A percentile compares a stretch with the other conserved stretches of the same genome.
phyloP scores from a whole-genome alignment of 176 grass and related monocot species.

The Chloris gayana region DNA sequence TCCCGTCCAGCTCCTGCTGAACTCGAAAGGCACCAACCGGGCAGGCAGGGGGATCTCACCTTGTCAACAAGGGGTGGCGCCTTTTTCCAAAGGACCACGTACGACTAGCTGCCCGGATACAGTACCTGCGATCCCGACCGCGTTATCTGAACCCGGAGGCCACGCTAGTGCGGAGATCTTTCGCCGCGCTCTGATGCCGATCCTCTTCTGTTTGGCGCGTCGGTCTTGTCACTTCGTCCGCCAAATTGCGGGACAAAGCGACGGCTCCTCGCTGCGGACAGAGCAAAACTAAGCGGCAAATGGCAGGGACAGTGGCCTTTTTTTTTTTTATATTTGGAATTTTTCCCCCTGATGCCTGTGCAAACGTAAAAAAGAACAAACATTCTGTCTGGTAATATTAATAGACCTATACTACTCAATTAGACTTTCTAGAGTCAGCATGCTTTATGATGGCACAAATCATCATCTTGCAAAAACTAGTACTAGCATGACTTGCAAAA shows the following conservation, averaged over 20 bases:
- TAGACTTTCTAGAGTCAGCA: not conserved
- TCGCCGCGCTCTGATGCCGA: slow-evolving; percentile 33
- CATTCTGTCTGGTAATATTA: not conserved
- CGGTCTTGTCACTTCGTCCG: slow-evolving; percentile 16
- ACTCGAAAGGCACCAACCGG: slow-evolving; percentile 20
- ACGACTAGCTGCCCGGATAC: not conserved
- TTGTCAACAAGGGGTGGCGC: not conserved
- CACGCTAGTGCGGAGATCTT: not conserved
- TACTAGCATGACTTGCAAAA: not conserved
- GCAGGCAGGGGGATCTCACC: not conserved
- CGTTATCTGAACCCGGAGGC: not conserved
- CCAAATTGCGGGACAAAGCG: slow-evolving; percentile 24
- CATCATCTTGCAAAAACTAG: slow-evolving; percentile 4
- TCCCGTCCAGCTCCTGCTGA: slow-evolving; percentile 21
- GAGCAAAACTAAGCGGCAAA: not conserved
- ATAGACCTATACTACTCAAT: not conserved
- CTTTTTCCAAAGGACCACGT: not conserved
- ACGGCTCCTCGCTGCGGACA: not conserved
- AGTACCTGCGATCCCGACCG: not conserved
- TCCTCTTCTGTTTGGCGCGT: slow-evolving; percentile 43
- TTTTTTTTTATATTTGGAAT: not conserved
- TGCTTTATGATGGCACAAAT: not conserved
- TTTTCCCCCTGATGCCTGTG: not conserved
- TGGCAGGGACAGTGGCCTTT: not conserved
- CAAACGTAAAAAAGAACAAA: not conserved